These are phyloP conservation scores for Carallia pectinifolia DNA, from an alignment of 345 rosid genomes.

Conservation along the genomic window DNA sequence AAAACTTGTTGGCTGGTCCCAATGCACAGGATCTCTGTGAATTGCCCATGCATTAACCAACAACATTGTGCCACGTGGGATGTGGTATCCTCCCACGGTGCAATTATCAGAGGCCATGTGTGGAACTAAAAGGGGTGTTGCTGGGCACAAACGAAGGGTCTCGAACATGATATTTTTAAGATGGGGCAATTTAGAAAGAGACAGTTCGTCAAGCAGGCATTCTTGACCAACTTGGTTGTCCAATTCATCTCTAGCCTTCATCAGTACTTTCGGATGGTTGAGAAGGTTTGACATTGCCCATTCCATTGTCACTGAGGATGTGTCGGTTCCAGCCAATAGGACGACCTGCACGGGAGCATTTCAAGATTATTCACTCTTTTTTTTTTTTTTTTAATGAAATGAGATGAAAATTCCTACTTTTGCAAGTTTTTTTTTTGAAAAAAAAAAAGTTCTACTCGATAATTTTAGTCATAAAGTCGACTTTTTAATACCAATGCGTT, in stretches of 20 bases:
- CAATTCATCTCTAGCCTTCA: slow-evolving; percentile 35
- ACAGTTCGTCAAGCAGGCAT: slow-evolving; percentile 38
- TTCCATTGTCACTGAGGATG: slow-evolving; percentile 49
- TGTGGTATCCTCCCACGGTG: slow-evolving; percentile 36
- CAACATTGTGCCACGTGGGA: slow-evolving; percentile 44
- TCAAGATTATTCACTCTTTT: not conserved
- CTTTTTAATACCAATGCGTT: no score
- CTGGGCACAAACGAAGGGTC: slow-evolving; percentile 39
- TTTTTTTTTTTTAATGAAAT: no score
- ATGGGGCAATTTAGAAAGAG: slow-evolving; percentile 31
- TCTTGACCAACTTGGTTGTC: slow-evolving; percentile 36
- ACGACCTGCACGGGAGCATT: slow-evolving; percentile 19
- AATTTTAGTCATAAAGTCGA: no score
- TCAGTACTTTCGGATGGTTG: slow-evolving; percentile 35
- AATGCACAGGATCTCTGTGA: slow-evolving; percentile 42
- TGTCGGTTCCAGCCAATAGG: slow-evolving; percentile 46
- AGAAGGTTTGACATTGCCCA: slow-evolving; percentile 53
- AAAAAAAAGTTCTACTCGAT: no score
- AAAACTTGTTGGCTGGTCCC: slow-evolving; percentile 46
- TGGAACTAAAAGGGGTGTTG: slow-evolving; percentile 46
- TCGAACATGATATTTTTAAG: slow-evolving; percentile 43
- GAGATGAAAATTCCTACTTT: no score
- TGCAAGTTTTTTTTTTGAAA: no score
- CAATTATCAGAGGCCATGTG: slow-evolving; percentile 46
- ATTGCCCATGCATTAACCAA: slow-evolving; percentile 53